Evolutionary conservation across 768 basidiomycete genomes (phyloP), one percentile per base, ranked within the genome.

Genomic region (Lactarius hengduanensis): DNA sequence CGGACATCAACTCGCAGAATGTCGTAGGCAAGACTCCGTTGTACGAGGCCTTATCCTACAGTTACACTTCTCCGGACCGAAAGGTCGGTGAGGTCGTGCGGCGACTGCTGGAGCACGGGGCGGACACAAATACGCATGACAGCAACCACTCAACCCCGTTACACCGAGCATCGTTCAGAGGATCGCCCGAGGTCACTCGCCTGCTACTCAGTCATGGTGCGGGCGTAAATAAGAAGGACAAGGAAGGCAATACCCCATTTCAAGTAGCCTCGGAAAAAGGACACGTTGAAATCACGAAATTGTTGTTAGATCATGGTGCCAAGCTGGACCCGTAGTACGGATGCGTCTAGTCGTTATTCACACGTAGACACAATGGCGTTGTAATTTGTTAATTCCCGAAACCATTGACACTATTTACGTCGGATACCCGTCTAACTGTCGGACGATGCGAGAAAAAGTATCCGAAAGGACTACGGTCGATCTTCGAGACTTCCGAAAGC

Each of bases 21-120:
- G 26, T 7, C 13, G 10, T 0, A 15, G 50, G 50, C 13, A 26
- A 13, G 1, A 53, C 22, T 28, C 22, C 26, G 11, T 6, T 53
- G 10, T 53, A n/a, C 22, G 13, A 53, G 15, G 11, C 50, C 13
- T 26, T 53, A 15, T 53, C 2, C 22, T 0, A 26, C 2, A 1
- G 1, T 22, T 0, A 0, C 22, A 0, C 3, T 26, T 26, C 9
- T 26, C 4, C 1, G 11, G 22, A 50, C n/a, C n/a, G 4, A 1
- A 15, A 26, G 22, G 2, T 26, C 13, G 13, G 15, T 4, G 13
- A 36, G 1, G 11, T 13, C 34, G 34, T 53, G 11, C 50, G 26
- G 13, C 22, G 4, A 53, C 50, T 53, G 6, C 50, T 53, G 5
- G 26, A 26, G n/a, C 50, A 53, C 6, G 50, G 50, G 26, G 50